Evolutionary conservation across 1,284 basidiomycete species (phyloP), one percentile per base, ranked within the genome.

Genomic region (Pisolithus thermaeus): DNA sequence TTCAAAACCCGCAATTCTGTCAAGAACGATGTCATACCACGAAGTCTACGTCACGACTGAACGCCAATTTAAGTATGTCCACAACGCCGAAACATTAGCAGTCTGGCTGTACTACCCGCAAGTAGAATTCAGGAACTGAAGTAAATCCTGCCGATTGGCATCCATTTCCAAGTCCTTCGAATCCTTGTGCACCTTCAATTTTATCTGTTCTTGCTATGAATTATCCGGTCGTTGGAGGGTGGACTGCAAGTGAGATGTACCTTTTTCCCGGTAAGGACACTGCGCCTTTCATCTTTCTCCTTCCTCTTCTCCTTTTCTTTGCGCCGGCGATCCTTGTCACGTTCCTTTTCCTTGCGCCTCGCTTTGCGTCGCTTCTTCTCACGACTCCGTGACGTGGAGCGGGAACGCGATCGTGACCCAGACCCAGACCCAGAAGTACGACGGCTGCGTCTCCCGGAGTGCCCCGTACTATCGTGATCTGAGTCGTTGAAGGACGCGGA

Each of bases 171-270:
- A 62, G 54, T 81, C 79, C 25, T 66, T 74, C 38, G 74, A 75
- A 46, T 79, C 76, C 58, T 77, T 80, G 67, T 76, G 79, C 3
- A 81, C 75, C 59, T 80, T 81, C 40, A 82, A 61, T 60, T 81
- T 82, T 52, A 81, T 81, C 79, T 81, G n/a, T 16, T 43, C 16
- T 18, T 14, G 16, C 6, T 7, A 25, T 43, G 4, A 43, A 16
- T 14, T 27, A n/a, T 27, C 12, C 32, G 12, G 32, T 25, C n/a
- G 1, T 4, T 11, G 28, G 8, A 27, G 6, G 12, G 1, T 16
- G 3, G 27, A 27, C n/a, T 4, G 6, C 8, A 7, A n/a, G 37
- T 18, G 30, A 43, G 8, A 25, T 53, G 55, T 7, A 78, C 79
- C 73, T 76, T 81, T 60, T 80, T 80, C 0, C 78, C 78, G 4